A percentile compares a stretch with the other conserved stretches of the same genome.
phyloP scores from a whole-genome alignment of 768 basidiomycete genomes.

The Coprinopsis strossmayeri region DNA sequence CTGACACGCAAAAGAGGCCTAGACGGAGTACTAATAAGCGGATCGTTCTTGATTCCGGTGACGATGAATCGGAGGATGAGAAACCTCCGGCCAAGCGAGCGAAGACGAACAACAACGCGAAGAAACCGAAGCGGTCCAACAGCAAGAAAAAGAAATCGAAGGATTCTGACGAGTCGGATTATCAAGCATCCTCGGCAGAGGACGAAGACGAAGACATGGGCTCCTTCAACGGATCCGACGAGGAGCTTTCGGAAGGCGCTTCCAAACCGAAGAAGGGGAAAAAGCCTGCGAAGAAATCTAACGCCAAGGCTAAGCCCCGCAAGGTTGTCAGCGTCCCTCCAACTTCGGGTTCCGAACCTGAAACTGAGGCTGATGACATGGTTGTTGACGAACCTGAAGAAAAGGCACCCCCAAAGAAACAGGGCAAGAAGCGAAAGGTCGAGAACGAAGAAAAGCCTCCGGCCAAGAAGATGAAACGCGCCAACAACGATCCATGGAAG shows the following conservation, averaged over 20 bases:
- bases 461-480: constrained; percentile 55
- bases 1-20: constrained; percentile 31
- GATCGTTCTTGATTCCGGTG: constrained; percentile 45
- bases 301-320: constrained; percentile 15
- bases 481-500: constrained; percentile 74
- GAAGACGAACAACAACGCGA: constrained; percentile 12
- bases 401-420: constrained; percentile 25
- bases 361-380: constrained; percentile 41
- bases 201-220: constrained; percentile 27
- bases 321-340: constrained; percentile 8
- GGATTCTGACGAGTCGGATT: constrained; percentile 25
- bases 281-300: constrained; percentile 11
- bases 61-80: constrained; percentile 34
- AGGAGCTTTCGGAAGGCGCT: constrained; percentile 8
- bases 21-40: constrained; percentile 34
- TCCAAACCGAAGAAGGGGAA: constrained; percentile 16
- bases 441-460: constrained; percentile 31
- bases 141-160: constrained; percentile 16
- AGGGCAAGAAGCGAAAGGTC: constrained; percentile 30
- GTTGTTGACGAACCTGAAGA: constrained; percentile 46
- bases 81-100: constrained; percentile 13
- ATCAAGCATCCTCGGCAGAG: constrained; percentile 31
- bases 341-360: constrained; percentile 20
- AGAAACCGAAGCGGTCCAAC: background rate
- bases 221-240: constrained; percentile 14